A percentile compares a stretch with the other conserved stretches of the same genome.
Conservation (phyloP, 2,329 filamentous ascomycete species). For the Corynespora cassiicola region DNA sequence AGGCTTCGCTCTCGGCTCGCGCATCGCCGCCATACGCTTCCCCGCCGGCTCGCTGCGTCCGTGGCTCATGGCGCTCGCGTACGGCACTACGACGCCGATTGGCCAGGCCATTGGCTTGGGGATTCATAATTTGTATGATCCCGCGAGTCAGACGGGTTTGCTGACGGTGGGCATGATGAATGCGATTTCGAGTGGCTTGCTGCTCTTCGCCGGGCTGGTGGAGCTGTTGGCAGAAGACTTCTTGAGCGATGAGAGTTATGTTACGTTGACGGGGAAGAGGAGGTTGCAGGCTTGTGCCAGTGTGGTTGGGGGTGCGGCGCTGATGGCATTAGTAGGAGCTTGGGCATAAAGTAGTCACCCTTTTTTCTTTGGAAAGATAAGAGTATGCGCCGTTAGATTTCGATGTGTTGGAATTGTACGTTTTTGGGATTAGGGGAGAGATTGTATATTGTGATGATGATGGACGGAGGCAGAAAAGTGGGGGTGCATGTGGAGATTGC, state of each 20-base stretch:
- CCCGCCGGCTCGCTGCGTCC: constrained; percentile 75
- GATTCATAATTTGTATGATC: constrained; percentile 59
- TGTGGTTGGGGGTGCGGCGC: constrained; percentile 64
- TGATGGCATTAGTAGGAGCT: constrained; percentile 73
- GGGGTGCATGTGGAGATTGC: too few species aligned
- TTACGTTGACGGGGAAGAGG: constrained; percentile 62
- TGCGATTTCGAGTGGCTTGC: constrained; percentile 54
- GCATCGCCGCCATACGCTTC: constrained; percentile 74
- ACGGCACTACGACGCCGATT: constrained; percentile 63
- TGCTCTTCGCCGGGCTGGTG: constrained; percentile 58
- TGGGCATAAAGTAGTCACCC: constrained; percentile 65
- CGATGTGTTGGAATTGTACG: too few species aligned
- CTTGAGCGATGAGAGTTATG: constrained; percentile 69
- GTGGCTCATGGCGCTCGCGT: constrained; percentile 71
- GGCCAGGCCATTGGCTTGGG: constrained; percentile 58
- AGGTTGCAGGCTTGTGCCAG: constrained; percentile 68
- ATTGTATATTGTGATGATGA: too few species aligned
- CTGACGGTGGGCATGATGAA: constrained; percentile 60
- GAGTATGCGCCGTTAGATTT: too few species aligned
- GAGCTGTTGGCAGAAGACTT: constrained; percentile 60
- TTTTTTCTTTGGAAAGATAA: too few species aligned
- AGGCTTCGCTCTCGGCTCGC: constrained; percentile 73
- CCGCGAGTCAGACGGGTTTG: constrained; percentile 54
- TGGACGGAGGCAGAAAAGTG: too few species aligned
- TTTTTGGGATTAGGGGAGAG: too few species aligned